phyloP scores from a whole-genome alignment of 148 eudicot genomes.

The Nepenthes gracilis region DNA sequence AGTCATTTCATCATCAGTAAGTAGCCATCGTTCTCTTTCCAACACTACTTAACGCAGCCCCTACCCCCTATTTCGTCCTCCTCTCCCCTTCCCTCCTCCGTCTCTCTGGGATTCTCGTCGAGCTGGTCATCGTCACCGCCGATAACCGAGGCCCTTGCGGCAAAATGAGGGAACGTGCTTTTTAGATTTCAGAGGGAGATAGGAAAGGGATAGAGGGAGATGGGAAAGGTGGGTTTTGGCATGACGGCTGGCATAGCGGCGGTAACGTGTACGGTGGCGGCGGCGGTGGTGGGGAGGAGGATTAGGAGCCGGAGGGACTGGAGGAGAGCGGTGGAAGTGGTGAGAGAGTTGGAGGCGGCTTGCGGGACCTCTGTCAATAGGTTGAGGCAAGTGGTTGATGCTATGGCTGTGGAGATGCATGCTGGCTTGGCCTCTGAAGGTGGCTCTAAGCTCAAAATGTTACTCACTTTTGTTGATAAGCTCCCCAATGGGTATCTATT shows the following conservation, averaged over 20 bases:
- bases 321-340: slow-evolving; percentile 43
- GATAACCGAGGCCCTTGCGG: slow-evolving; percentile 3
- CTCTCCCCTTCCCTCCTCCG: not conserved
- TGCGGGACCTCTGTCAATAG: slow-evolving; percentile 52
- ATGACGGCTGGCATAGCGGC: slow-evolving; percentile 57
- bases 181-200: slow-evolving; percentile 4
- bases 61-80: not conserved
- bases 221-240: slow-evolving; percentile 56
- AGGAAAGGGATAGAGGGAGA: slow-evolving; percentile 5
- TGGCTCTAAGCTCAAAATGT: slow-evolving; percentile 92
- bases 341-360: slow-evolving; percentile 51
- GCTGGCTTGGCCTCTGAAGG: slow-evolving; percentile 97
- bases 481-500: slow-evolving; percentile 67
- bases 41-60: not conserved
- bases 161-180: no score
- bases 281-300: slow-evolving; percentile 59
- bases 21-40: slow-evolving; percentile 11
- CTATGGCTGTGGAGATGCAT: slow-evolving; percentile 99
- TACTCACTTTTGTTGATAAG: slow-evolving; percentile 65
- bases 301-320: slow-evolving; percentile 50
- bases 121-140: slow-evolving; percentile 27
- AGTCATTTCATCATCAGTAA: slow-evolving; percentile 29
- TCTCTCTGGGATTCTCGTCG: slow-evolving; percentile 28
- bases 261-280: slow-evolving; percentile 63
- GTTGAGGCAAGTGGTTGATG: slow-evolving; percentile 81